Evolutionary conservation across 2,329 filamentous ascomycete genomes (phyloP), one percentile per base, ranked within the genome.

Genomic region (Atkinsonella texensis): DNA sequence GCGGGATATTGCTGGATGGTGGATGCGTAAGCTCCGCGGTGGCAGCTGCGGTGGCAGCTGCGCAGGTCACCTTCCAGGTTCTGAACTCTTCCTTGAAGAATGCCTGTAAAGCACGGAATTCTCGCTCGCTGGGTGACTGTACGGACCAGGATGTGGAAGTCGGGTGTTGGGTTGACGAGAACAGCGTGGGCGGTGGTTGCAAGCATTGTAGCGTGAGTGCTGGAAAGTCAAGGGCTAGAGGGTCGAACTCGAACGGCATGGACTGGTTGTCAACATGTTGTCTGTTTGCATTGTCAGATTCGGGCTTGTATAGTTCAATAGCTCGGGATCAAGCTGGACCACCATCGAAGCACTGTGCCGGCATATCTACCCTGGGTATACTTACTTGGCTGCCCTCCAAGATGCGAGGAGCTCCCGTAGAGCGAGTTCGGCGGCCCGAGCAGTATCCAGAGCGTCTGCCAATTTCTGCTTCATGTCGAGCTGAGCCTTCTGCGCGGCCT

Each of bases 171-270:
- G 84, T 87, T 0, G 84, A 80, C 10, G 87, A 85, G 69, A 90
- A 91, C 7, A 96, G 74, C 0, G 88, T 93, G 4, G 87, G 83
- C 3, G 90, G 89, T 10, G 87, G 76, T 38, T 85, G 81, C 1
- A 97, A 80, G 57, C 91, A 84, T 56, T 85, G 87, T 11, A 96
- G 78, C 38, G 85, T 89, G 41, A 97, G 76, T 7, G 86, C 83
- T 7, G 90, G 89, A 61, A 95, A 96, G 54, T 89, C 89, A 64
- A 95, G 81, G 5, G 85, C 76, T 54, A 90, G 80, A 35, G 91
- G 85, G 58, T 96, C 87, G 68, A 95, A 94, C 57, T 91, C 86
- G 59, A 84, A 84, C 2, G 81, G 80, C 58, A 73, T 71, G 9
- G 77, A 76, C 49, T 70, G 70, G 57, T 74, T 71, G 54, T 81